Percentiles rank a stretch among this genome's conserved stretches.
phyloP scores from a whole-genome alignment of 192 early-diverging fungal species.

The Gaertneriomyces sp. region DNA sequence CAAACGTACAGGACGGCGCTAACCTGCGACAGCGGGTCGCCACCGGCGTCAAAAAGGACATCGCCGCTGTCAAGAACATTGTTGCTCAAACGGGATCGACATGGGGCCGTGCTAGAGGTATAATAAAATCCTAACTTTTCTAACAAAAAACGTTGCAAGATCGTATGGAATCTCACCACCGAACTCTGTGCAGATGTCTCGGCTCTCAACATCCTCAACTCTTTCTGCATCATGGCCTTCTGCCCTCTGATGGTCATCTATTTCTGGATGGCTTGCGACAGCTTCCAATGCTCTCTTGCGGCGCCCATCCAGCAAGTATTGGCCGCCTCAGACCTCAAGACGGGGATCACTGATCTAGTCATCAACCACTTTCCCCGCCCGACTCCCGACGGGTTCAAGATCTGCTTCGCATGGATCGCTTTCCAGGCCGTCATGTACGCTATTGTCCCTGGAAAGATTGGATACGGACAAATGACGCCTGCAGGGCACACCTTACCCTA shows the following conservation, averaged over 20 bases:
- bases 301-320: conserved; percentile 45
- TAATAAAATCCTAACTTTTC: not conserved
- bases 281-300: conserved; percentile 61
- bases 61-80: conserved; percentile 18
- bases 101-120: conserved; percentile 72
- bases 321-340: conserved; percentile 24
- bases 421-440: conserved; percentile 69
- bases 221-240: conserved; percentile 52
- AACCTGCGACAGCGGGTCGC: conserved; percentile 21
- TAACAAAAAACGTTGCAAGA: not conserved
- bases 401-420: conserved; percentile 63
- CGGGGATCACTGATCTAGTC: conserved; percentile 17
- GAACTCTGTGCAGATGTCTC: conserved; percentile 27
- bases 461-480: conserved; percentile 75
- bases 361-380: conserved; percentile 39
- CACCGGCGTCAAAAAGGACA: conserved; percentile 11
- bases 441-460: conserved; percentile 63
- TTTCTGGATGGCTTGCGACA: conserved; percentile 64
- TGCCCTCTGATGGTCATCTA: conserved; percentile 67
- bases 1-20: not conserved
- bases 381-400: conserved; percentile 46
- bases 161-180: not conserved
- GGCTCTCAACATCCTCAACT: conserved; percentile 48
- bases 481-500: conserved; percentile 70
- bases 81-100: conserved; percentile 64